Base-by-base conservation (phyloP, 495 filamentous ascomycete genomes). In the Cryomyces minteri region DNA sequence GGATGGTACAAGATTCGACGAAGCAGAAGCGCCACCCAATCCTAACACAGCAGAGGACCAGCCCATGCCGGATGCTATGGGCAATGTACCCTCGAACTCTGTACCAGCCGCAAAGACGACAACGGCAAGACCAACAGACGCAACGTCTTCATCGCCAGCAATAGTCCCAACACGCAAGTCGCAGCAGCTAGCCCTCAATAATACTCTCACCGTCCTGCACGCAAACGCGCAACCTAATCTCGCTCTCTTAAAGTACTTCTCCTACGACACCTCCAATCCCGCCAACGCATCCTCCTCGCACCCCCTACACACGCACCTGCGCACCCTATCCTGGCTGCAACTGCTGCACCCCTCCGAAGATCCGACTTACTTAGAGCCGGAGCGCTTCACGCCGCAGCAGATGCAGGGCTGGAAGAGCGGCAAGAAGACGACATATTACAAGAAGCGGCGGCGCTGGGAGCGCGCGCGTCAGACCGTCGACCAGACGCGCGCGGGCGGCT, bases 141-240 rank as follows among this genome's bases (percentile, higher is more conserved):
- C 18, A 25, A 25, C 18, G 18, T 25, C 18, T 25, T 25, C 18
- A 25, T 25, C 18, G 18, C 18, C 18, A 25, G 18, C 18, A 25
- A 25, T 25, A 25, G 18, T 2, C 18, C 18, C 18, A 25, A 25
- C 18, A 25, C 18, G 2, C 18, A 25, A 25, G 18, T 25, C 18
- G 18, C 18, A 25, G 18, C 18, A 25, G 18, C 18, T 25, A 9
- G 76, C 79, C 0, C 64, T 62, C 6, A 73, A 71, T 8, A 96
- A 95, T 60, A 90, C 84, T 12, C 73, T 98, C 48, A 95, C 87
- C 0, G 63, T 94, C 32, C 58, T 98, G 39, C 90, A 96, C 60
- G 62, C 80, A n/a, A 80, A 88, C 60, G 71, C 80, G 37, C 92
- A 95, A 63, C 82, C 90, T 0, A 96, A 94, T 53, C 70, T 94